Evolutionary conservation across 768 basidiomycete species (phyloP), one percentile per base, ranked within the genome.

Genomic region (Myochromella boudieri): DNA sequence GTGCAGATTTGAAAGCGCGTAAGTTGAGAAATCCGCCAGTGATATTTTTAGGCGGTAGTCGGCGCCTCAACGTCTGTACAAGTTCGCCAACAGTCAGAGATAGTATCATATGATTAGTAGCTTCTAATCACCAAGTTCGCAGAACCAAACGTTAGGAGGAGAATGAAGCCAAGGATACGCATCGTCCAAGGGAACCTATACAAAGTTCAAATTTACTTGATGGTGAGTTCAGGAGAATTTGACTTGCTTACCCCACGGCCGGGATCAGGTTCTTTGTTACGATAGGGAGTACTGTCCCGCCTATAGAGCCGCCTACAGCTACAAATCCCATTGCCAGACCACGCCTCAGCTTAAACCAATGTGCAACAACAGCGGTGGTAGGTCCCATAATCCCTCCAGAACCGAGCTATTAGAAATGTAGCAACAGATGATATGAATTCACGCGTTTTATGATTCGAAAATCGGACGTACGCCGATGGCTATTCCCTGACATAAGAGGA

Each of bases 151-250:
- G 74, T 59, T 11, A 72, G 51, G 1, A 85, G 50, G 0, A 87
- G 60, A 7, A 87, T 77, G 51, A 88, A 81, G 2, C 80, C 87
- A 33, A 88, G 64, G 25, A 84, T 77, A 10, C 88, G 74, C 74
- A 86, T 79, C 0, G 87, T 86, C 88, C 87, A 91, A 51, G 70
- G 68, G 61, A 90, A 91, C n/a, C 87, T 89, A 40, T n/a, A 22
- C 20, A 28, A 9, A 8, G 29, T 27, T 15, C 22, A 15, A 28
- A 38, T 37, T 15, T 42, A 29, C 6, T 17, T 27, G 10, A 29
- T 38, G 26, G 14, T 25, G n/a, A 47, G 29, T 21, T 26, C 32
- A 27, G 37, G 9, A 29, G 20, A 26, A 32, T 20, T 31, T 8
- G 8, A 45, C 2, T 40, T 61, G 21, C 42, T 21, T 55, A 77